Evolutionary conservation across 305 asterid genomes (phyloP), one percentile per base, ranked within the genome.

Genomic region (Fraxinus baroniana): DNA sequence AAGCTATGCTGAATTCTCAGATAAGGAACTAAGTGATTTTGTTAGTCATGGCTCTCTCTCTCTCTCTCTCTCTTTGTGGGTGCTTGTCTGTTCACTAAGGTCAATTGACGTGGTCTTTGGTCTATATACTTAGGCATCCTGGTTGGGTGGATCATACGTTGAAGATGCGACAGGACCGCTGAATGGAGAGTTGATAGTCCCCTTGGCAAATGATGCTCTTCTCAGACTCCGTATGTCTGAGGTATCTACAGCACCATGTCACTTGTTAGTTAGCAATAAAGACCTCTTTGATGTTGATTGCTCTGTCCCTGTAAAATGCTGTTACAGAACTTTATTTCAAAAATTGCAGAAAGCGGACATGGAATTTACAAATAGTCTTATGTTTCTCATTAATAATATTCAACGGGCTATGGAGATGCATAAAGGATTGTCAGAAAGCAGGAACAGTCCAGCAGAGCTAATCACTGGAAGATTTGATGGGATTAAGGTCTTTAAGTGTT

Each of bases 61-160:
- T 22, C 30, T 10, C 78, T 79, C 80, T 55, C 73, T 44, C 66
- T 78, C 78, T 22, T n/a, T 10, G 66, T 77, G 13, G 68, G n/a
- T 70, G 22, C 20, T 13, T 62, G 5, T 30, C 17, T 74, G 20
- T 72, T 52, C 60, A 0, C 33, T 15, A 1, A 46, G 49, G 32
- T 74, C 78, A 36, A 33, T 80, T 72, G 60, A 73, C 81, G 52
- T 83, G 79, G 76, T 76, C 30, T 71, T 84, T 77, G 78, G n/a
- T 41, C 77, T 86, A 8, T 77, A 24, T 77, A 81, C 55, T 74
- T 84, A 97, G 99, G 98, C 98, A 57, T 89, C 94, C 83, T 91
- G 92, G 94, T 80, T 94, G 87, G 97, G 98, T 71, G 99, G 98
- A 85, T 90, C 99, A 70, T 97, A 97, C 85, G 85, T 83, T 80